phyloP scores from a whole-genome alignment of 2,329 filamentous ascomycete species.

The Thielaviopsis populi region DNA sequence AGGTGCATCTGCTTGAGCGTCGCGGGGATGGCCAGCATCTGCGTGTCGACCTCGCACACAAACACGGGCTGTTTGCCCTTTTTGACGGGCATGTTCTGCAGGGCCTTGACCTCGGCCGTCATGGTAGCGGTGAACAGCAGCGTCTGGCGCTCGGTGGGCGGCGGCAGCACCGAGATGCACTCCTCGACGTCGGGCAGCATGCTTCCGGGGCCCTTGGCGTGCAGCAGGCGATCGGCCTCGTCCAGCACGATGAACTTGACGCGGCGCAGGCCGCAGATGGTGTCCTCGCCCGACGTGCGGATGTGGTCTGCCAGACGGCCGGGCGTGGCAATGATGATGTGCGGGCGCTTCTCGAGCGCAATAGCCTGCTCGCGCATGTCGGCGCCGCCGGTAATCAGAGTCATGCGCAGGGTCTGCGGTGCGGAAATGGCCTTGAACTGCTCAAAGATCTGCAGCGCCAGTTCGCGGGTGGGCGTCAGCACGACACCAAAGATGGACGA shows the following conservation, averaged over 20 bases:
- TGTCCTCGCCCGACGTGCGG: constrained; percentile 78
- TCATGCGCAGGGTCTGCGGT: constrained; percentile 70
- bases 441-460: constrained; percentile 91
- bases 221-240: constrained; percentile 81
- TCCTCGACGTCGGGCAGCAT: constrained; percentile 93
- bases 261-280: constrained; percentile 62
- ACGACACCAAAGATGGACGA: constrained; percentile 81
- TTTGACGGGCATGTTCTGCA: constrained; percentile 61
- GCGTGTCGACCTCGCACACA: constrained; percentile 74
- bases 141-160: constrained; percentile 68
- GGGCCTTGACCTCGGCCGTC: constrained; percentile 74
- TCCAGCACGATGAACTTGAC: constrained; percentile 82
- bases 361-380: constrained; percentile 90
- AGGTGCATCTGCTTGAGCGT: constrained; percentile 75
- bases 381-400: constrained; percentile 80
- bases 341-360: constrained; percentile 64
- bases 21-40: constrained; percentile 58
- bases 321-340: constrained; percentile 88
- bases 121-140: constrained; percentile 93
- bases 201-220: constrained; percentile 56
- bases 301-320: constrained; percentile 90
- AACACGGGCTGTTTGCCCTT: constrained; percentile 63
- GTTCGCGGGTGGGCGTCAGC: constrained; percentile 77
- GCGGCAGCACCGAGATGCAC: constrained; percentile 68
- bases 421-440: constrained; percentile 88